phyloP scores from a whole-genome alignment of 805 yeast species.

The Geotrichum ghanense region DNA sequence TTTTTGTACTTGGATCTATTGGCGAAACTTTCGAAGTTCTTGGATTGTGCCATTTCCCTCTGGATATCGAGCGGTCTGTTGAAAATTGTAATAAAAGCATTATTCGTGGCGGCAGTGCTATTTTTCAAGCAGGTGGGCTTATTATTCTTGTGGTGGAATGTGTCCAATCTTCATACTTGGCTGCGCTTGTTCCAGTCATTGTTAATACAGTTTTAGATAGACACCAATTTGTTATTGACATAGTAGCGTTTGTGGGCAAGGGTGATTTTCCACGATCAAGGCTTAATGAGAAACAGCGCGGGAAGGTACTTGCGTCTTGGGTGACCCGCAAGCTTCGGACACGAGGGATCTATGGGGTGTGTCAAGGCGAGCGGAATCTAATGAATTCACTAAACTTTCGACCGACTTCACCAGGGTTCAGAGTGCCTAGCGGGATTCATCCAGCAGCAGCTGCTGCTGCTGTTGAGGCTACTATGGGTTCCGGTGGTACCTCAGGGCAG shows the following conservation, averaged over 20 bases:
- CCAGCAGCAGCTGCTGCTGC: no score
- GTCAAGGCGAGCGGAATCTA: not conserved
- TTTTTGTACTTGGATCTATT: conserved; percentile 76
- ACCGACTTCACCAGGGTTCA: not conserved
- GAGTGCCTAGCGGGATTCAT: no score
- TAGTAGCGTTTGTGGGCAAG: conserved; percentile 64
- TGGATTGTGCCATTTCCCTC: conserved; percentile 86
- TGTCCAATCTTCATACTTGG: conserved; percentile 36
- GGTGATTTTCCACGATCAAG: conserved; percentile 59
- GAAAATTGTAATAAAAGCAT: conserved; percentile 39
- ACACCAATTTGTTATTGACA: conserved; percentile 74
- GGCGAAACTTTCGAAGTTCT: conserved; percentile 81
- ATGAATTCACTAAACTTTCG: not conserved
- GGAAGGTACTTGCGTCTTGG: conserved; percentile 49
- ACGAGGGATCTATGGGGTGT: conserved; percentile 6
- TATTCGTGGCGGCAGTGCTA: conserved; percentile 35
- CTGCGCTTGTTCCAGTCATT: conserved; percentile 74
- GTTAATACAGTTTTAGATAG: conserved; percentile 67
- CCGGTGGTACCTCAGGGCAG: no score
- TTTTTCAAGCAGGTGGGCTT: conserved; percentile 74
- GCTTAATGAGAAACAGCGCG: conserved; percentile 67
- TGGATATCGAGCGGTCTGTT: conserved; percentile 66
- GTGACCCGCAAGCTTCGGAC: conserved; percentile 34
- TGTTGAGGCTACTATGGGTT: no score
- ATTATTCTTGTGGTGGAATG: conserved; percentile 64